These are phyloP conservation scores for Penicillium sp. DNA, from an alignment of 2,329 filamentous ascomycete genomes.

Conservation along the genomic window DNA sequence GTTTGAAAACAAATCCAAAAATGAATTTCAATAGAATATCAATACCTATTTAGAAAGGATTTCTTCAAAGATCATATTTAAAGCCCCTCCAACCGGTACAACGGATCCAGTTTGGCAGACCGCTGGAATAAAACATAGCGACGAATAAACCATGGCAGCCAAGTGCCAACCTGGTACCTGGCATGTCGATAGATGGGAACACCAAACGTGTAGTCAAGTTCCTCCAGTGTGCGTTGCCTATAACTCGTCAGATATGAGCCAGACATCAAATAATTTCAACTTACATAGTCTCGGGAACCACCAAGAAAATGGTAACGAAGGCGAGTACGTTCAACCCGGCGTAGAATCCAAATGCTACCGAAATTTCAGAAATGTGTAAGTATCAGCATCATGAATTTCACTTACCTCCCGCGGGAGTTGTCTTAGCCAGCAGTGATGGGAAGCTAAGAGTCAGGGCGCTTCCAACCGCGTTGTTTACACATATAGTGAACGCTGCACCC, in stretches of 20 bases:
- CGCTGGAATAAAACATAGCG: slow-evolving; percentile 43
- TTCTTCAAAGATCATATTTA: background rate
- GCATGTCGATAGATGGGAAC: slow-evolving; percentile 45
- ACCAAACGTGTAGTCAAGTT: slow-evolving; percentile 50
- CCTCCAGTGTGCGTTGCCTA: slow-evolving; percentile 29
- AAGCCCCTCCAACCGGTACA: slow-evolving; percentile 34
- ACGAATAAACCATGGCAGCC: slow-evolving; percentile 50
- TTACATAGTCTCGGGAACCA: slow-evolving; percentile 37
- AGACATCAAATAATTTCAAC: slow-evolving; percentile 14
- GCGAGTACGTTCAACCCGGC: slow-evolving; percentile 50
- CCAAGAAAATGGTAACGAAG: slow-evolving; percentile 48
- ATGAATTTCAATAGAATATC: background rate
- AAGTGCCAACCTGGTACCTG: slow-evolving; percentile 40
- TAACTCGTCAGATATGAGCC: background rate
- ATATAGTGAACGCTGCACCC: slow-evolving; percentile 51
- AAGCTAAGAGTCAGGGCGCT: slow-evolving; percentile 49
- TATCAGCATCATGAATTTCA: background rate
- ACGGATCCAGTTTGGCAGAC: slow-evolving; percentile 30
- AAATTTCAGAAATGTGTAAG: background rate
- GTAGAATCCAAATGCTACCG: slow-evolving; percentile 46
- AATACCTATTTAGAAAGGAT: background rate
- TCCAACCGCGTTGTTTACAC: slow-evolving; percentile 51
- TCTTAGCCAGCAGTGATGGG: slow-evolving; percentile 16
- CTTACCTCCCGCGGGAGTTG: slow-evolving; percentile 18
- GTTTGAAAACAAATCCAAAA: background rate